Evolutionary conservation across 176 grass and related monocot species (phyloP), one percentile per base, ranked within the genome.

Genomic region (Triticum dicoccoides): DNA sequence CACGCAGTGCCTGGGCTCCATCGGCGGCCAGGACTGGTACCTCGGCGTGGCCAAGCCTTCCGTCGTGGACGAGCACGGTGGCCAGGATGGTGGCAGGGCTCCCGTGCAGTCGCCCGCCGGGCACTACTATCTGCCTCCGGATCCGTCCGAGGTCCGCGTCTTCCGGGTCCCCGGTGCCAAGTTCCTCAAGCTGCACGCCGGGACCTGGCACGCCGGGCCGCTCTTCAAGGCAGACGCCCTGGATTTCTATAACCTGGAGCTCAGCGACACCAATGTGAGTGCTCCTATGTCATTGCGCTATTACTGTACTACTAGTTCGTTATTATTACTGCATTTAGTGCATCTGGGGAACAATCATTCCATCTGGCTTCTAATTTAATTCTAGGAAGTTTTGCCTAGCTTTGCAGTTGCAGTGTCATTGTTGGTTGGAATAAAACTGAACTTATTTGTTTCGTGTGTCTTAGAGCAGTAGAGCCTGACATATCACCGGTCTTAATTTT

Each of bases 261-360:
- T 99, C 6, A 99, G 92, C 86, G 61, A 99, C 87, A 99, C 97
- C 78, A 99, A 99, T 88, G 97, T 96, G 77, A 99, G 97, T 93
- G 24, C 5, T 3, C 29, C 29, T 44, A 44, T 5, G 2, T 54
- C 69, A 30, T 30, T 30, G 29, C 29, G 29, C 29, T 30, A 30
- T 30, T 30, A 30, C 29, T 30, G 29, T 30, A 30, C 29, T 30
- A 30, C 2, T 30, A 30, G 29, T 30, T 30, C 29, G 29, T 30
- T 30, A 30, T 30, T 27, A 27, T 70, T 51, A 1, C 38, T 34
- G 69, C 6, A 0, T 49, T 9, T 13, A 5, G 3, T 34, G 9
- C 37, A 39, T 12, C 11, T 56, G 47, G 14, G 4, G 67, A 80
- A 75, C 21, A 52, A 51, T 5, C 1, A 12, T 25, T 61, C 9